Percentiles rank a stretch among this genome's conserved stretches.
phyloP scores from a whole-genome alignment of 371 early-diverging fungal species.

The Parasitella parasitica region DNA sequence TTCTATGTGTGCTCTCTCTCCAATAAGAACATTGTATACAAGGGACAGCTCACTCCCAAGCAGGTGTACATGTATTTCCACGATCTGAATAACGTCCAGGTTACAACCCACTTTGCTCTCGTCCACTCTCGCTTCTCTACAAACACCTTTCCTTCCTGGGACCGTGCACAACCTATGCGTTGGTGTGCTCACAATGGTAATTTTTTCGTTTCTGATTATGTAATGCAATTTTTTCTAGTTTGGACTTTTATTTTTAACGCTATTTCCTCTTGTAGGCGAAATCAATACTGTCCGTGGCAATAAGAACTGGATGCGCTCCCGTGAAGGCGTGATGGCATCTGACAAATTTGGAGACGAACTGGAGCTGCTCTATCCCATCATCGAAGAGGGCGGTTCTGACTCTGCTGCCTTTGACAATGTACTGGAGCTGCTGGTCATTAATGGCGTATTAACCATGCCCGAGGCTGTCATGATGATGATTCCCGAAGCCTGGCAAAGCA shows the following conservation, averaged over 20 bases:
- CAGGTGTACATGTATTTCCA: conserved; percentile 91
- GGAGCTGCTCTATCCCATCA: conserved; percentile 87
- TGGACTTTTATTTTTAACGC: neutral
- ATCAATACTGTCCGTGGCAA: conserved; percentile 98
- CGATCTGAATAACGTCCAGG: conserved; percentile 82
- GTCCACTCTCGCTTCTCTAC: conserved; percentile 98
- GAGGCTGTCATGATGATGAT: conserved; percentile 98
- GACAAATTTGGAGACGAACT: conserved; percentile 78
- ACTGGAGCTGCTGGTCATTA: conserved; percentile 88
- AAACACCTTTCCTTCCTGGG: conserved; percentile 98
- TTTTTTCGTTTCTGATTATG: neutral
- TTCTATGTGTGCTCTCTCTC: conserved; percentile 96
- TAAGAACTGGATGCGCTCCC: conserved; percentile 98
- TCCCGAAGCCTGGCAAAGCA: conserved; percentile 97
- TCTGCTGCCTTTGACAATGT: conserved; percentile 97
- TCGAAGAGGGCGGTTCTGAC: conserved; percentile 96
- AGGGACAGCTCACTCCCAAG: conserved; percentile 92
- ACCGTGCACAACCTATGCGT: conserved; percentile 96
- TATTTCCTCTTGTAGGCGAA: conserved; percentile 63
- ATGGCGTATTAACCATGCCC: conserved; percentile 86
- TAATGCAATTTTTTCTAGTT: neutral
- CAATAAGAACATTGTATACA: conserved; percentile 91
- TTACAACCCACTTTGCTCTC: conserved; percentile 87
- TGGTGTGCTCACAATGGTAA: conserved; percentile 96
- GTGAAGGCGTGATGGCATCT: conserved; percentile 91